Evolutionary conservation across 176 grass and related monocot genomes (phyloP), one percentile per base, ranked within the genome.

Genomic region (Paspalum notatum): DNA sequence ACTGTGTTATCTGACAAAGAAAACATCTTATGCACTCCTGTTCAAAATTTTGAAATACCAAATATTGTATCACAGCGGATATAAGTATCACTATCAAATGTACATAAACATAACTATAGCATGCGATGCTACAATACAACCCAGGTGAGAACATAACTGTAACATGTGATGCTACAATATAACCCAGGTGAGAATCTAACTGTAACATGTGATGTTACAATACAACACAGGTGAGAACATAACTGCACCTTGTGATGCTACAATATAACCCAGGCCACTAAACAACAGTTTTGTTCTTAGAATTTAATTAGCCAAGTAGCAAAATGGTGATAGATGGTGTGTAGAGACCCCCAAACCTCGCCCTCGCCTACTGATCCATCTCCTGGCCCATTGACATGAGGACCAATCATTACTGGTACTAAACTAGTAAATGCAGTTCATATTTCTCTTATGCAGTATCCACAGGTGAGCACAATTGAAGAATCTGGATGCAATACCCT

Each of bases 281-380:
- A 68, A 50, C 5, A 42, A 69, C 67, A 48, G 43, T 68, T 68
- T 68, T 68, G n/a, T 47, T 70, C 44, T 70, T 26, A 26, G 25
- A 70, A 49, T 26, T 48, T 25, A 48, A 70, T 70, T 12, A 15
- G 13, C 68, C 45, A 50, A 71, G 24, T 50, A 71, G 46, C 4
- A 32, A 71, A 72, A 25, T 20, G 9, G 15, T 9, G 52, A 12
- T 9, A 9, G 1, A 32, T 32, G 32, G 32, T 49, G 22, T 14
- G 0, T 16, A 9, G 1, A 27, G 14, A 50, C 26, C 24, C 15
- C 22, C 24, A 71, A 71, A 71, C 7, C 44, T 71, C 0, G 0
- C 17, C 9, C 50, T 32, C 13, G n/a, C n/a, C n/a, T n/a, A n/a
- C n/a, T 71, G 27, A 21, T 43, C 1, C 46, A 14, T 71, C 3